phyloP scores from a whole-genome alignment of 2,329 filamentous ascomycete species.

The Penicillium hesseltinei region DNA sequence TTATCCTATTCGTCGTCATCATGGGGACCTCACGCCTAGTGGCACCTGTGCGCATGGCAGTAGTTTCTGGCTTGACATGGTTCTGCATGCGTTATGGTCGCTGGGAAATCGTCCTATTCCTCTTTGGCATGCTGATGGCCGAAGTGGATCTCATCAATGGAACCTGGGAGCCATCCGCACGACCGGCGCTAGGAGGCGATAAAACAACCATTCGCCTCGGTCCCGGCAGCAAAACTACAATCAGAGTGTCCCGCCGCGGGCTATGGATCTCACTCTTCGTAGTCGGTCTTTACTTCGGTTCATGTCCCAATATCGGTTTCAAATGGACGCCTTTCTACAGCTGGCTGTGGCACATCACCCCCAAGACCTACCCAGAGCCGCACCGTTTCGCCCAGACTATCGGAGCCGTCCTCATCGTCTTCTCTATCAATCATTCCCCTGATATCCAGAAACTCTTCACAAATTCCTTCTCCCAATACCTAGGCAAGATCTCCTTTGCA shows the following conservation, averaged over 20 bases:
- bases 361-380: conserved; percentile 42
- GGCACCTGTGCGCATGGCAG: conserved; percentile 33
- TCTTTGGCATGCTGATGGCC: conserved; percentile 45
- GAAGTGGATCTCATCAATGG: conserved; percentile 44
- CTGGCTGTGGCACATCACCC: conserved; percentile 41
- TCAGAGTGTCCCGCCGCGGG: conserved; percentile 28
- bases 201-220: conserved; percentile 22
- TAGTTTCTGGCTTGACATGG: conserved; percentile 35
- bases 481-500: conserved; percentile 49
- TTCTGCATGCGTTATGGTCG: conserved; percentile 44
- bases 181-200: conserved; percentile 5
- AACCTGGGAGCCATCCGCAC: conserved; percentile 31
- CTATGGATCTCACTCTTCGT: conserved; percentile 41
- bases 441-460: conserved; percentile 44
- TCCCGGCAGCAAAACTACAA: conserved; percentile 14
- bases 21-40: conserved; percentile 41
- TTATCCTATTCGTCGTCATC: conserved; percentile 44
- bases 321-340: conserved; percentile 45
- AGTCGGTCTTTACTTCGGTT: conserved; percentile 44
- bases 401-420: conserved; percentile 44
- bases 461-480: conserved; percentile 43
- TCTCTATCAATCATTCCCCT: conserved; percentile 42
- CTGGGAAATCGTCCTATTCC: conserved; percentile 46
- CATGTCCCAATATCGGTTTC: conserved; percentile 41
- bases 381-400: conserved; percentile 47